Base-by-base conservation (phyloP, 164 flowering plant genomes). In the Piper longum region DNA sequence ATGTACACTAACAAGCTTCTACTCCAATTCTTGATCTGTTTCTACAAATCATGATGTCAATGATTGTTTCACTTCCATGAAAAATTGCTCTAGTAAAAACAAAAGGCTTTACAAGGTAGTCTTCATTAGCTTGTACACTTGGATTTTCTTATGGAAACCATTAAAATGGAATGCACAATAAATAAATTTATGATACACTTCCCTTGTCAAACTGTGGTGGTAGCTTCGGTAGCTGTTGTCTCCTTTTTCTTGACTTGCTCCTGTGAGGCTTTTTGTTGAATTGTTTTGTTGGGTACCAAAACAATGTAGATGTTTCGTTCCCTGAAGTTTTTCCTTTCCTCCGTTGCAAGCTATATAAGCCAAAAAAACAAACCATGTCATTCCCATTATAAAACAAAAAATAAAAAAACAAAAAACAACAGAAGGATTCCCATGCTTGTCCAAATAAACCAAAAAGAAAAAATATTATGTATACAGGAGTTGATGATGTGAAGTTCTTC, bases 191-290 rank as follows among this genome's bases (percentile, higher is more conserved):
- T 26, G 36, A 26, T 26, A 26, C 36, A 26, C 36, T 26, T 26
- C 36, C 36, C 36, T 48, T 14, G 14, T 56, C 13, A 57, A 68
- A 77, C 68, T 54, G 84, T 87, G 57, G 36, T 26, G 36, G 92
- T 77, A 43, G 83, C 82, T 81, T 79, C 85, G 51, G 72, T 63
- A 7, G 59, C 72, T 52, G 81, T 36, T 13, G 77, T 76, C 58
- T 83, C 85, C 64, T 71, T 82, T 60, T 83, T 89, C 81, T 84
- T 84, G 40, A 85, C 78, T 16, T 81, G 79, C 56, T 86, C 96
- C 72, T 72, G 83, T 26, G 16, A 13, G 61, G 78, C 56, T 76
- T 80, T 87, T 70, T 78, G 90, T 65, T 66, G 61, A 73, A 77
- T 60, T 36, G 77, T 76, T 72, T 88, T 88, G 64, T 83, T 89